Evolutionary conservation across 2,329 filamentous ascomycete species (phyloP), one percentile per base, ranked within the genome.

Genomic region (Paraphoma chrysanthemicola): DNA sequence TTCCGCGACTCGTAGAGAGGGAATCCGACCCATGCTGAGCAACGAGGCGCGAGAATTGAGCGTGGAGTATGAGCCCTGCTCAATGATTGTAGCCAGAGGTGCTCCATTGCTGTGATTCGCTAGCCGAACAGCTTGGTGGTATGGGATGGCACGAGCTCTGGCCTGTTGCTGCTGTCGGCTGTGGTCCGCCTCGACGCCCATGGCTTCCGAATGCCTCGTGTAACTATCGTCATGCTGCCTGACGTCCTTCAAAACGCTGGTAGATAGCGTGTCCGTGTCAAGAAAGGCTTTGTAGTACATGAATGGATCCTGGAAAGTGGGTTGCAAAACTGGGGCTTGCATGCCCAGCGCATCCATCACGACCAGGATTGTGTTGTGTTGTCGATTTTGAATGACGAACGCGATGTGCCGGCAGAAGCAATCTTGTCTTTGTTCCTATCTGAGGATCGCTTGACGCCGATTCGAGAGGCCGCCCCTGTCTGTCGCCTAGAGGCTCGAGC

Each of bases 81-180:
- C 79, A 39, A 76, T 63, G 55, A 82, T 81, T 12, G 78, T 79
- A 29, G 75, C 76, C n/a, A 81, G 74, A 11, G 76, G 76, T 36
- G 67, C 74, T 51, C 74, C 75, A 60, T 74, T 71, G 52, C 65
- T 57, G 30, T 67, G 68, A 56, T 70, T 73, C 51, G 66, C 54
- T 49, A 67, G 60, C n/a, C 66, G 66, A 48, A 60, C 62, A 48
- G 66, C 62, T 56, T 68, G 56, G 53, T 68, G 68, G 56, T 68
- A 66, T 17, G 70, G 62, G 38, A 61, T 54, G 53, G 54, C 59
- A 49, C 66, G 64, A 54, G 51, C 49, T 62, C 47, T 63, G 49
- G 39, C 62, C 45, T 60, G 66, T 43, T 60, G 66, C 46, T 64
- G 63, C 42, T 54, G 57, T 48, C 51, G 57, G 36, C 48, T 60